phyloP scores from a whole-genome alignment of 2,329 filamentous ascomycete genomes.

The Pseudopyricularia cyperi region DNA sequence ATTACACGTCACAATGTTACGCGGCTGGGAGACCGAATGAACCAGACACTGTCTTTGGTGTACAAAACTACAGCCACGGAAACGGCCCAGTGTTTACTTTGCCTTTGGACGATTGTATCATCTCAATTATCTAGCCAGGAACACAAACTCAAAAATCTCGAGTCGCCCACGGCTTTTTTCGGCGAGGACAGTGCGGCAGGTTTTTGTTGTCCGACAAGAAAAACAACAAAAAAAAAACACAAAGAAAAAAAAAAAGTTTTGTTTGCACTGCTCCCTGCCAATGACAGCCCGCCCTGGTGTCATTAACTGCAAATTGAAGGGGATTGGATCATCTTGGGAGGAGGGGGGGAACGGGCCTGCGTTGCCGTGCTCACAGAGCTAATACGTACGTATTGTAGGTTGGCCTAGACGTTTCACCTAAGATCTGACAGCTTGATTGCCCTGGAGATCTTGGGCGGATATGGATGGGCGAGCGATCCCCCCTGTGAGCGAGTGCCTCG shows the following conservation, averaged over 20 bases:
- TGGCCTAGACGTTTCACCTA: neutral
- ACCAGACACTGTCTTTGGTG: too few species aligned
- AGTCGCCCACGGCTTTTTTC: neutral
- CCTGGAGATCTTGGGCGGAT: neutral
- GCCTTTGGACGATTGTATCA: neutral
- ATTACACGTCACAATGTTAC: too few species aligned
- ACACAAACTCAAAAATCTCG: neutral
- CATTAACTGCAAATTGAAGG: neutral
- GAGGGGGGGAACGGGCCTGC: neutral
- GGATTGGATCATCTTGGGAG: neutral
- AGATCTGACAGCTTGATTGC: neutral
- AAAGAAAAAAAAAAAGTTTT: neutral
- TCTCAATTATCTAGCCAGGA: neutral
- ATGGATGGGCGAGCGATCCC: neutral
- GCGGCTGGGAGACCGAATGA: too few species aligned
- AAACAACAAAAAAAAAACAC: neutral
- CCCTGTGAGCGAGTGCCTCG: too few species aligned
- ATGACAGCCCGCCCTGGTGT: neutral
- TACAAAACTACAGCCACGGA: too few species aligned
- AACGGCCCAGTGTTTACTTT: neutral
- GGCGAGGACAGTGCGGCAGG: neutral
- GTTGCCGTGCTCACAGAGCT: neutral
- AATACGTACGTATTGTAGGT: neutral
- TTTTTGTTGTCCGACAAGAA: too few species aligned
- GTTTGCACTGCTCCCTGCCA: neutral